phyloP scores from a whole-genome alignment of 1,284 basidiomycete species.

The Microbotryum lychnidis-dioicae region DNA sequence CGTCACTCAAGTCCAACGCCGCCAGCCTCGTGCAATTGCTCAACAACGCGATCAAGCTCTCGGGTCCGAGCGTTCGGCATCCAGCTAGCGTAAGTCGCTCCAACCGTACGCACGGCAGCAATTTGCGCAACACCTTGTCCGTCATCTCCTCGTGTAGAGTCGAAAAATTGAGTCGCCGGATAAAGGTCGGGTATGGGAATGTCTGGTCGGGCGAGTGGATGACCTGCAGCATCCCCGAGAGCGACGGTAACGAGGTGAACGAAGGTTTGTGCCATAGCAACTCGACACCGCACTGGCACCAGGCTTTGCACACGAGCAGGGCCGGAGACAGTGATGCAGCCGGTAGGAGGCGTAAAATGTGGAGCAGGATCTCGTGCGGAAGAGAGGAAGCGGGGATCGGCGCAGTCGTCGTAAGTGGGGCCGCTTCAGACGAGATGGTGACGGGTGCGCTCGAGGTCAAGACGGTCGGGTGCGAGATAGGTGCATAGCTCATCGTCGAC shows the following conservation, averaged over 20 bases:
- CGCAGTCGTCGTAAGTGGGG: not conserved
- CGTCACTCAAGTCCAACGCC: slow-evolving; percentile 78
- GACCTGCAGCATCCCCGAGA: slow-evolving; percentile 67
- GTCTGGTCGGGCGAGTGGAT: slow-evolving; percentile 53
- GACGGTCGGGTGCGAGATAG: not conserved
- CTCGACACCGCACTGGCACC: slow-evolving; percentile 94
- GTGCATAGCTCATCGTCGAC: not conserved
- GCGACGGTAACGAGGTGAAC: slow-evolving; percentile 60
- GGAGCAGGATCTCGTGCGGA: slow-evolving; percentile 85
- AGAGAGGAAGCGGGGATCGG: slow-evolving; percentile 44
- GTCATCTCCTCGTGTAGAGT: slow-evolving; percentile 62
- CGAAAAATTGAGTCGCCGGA: slow-evolving; percentile 85
- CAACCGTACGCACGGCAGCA: slow-evolving; percentile 69
- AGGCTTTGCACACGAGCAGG: slow-evolving; percentile 76
- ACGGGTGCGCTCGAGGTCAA: not conserved
- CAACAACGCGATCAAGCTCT: slow-evolving; percentile 61
- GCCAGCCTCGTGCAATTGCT: slow-evolving; percentile 59
- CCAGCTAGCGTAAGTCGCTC: slow-evolving; percentile 88
- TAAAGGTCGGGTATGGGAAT: slow-evolving; percentile 79
- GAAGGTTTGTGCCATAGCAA: slow-evolving; percentile 89
- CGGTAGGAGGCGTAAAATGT: slow-evolving; percentile 79
- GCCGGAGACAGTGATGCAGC: slow-evolving; percentile 59
- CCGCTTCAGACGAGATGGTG: not conserved
- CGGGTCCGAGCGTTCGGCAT: slow-evolving; percentile 63
- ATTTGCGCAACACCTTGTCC: slow-evolving; percentile 67